A percentile compares a stretch with the other conserved stretches of the same genome.
These are phyloP conservation scores for Diplodia scrobiculata DNA, from an alignment of 2,329 filamentous ascomycete genomes.

Conservation along the genomic window DNA sequence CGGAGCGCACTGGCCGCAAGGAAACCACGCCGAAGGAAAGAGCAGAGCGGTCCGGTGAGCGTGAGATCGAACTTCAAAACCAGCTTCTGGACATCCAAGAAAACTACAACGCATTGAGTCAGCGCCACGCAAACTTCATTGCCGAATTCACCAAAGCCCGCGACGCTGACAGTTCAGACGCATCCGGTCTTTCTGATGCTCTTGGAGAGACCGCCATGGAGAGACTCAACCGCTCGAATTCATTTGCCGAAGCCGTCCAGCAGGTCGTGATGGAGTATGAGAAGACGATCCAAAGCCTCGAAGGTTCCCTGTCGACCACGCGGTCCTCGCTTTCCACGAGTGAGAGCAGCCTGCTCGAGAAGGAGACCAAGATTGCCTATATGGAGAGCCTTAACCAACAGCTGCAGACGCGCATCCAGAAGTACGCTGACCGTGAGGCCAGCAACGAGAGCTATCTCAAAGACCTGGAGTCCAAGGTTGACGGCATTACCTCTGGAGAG, in stretches of 20 bases:
- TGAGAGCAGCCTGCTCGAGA: constrained; percentile 85
- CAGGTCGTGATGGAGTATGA: constrained; percentile 97
- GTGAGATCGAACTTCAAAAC: constrained; percentile 88
- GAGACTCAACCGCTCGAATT: constrained; percentile 88
- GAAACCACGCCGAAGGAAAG: constrained; percentile 65
- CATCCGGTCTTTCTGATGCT: constrained; percentile 62
- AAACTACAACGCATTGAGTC: constrained; percentile 87
- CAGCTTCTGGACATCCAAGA: constrained; percentile 91
- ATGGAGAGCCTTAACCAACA: constrained; percentile 90
- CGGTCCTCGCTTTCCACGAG: constrained; percentile 78
- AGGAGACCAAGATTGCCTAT: constrained; percentile 90
- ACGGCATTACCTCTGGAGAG: constrained; percentile 86
- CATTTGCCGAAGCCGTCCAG: constrained; percentile 92
- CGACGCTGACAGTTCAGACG: constrained; percentile 60
- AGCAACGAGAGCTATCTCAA: constrained; percentile 92
- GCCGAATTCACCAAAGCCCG: constrained; percentile 87
- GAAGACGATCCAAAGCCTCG: constrained; percentile 93
- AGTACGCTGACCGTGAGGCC: constrained; percentile 84
- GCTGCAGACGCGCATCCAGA: constrained; percentile 85
- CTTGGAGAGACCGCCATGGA: constrained; percentile 80
- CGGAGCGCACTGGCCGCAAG: constrained; percentile 67
- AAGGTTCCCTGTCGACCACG: constrained; percentile 87
- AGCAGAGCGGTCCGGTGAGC: constrained; percentile 75
- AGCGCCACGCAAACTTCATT: constrained; percentile 93
- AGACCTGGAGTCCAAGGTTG: constrained; percentile 85